Evolutionary conservation across 495 filamentous ascomycete genomes (phyloP), one percentile per base, ranked within the genome.

Genomic region (Talaromyces proteolyticus): DNA sequence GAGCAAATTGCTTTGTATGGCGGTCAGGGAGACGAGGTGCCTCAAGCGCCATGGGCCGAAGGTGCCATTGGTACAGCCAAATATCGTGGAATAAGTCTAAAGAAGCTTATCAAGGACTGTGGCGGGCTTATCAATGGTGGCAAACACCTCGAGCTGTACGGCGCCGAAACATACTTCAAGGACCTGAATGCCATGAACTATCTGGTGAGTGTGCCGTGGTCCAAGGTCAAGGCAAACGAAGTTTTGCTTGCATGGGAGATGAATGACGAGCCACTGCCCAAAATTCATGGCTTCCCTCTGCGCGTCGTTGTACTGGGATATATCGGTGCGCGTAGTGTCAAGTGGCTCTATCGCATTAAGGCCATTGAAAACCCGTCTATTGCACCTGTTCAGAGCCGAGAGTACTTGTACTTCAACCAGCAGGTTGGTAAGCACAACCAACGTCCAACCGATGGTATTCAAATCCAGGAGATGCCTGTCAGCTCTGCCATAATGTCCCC

Each of bases 211-310:
- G 76, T 85, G 1, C 84, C 83, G 0, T 82, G 73, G 68, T 74
- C 76, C 12, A 86, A 86, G 61, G 81, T 85, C 25, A 80, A 78
- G 54, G 62, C 65, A 10, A 70, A 85, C 56, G 83, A 88, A 52
- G 84, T 86, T 20, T 69, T 88, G 48, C 72, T 87, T 3, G 81
- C 79, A 0, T 87, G 77, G 77, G 83, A 85, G 53, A 85, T 86
- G 83, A 87, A 88, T 44, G 83, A 77, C 23, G 64, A 82, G 50
- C 77, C 79, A 0, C 69, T 88, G 1, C 84, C 84, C 1, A 76
- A 73, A 50, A 81, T 82, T 53, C 82, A 86, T 52, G 85, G 84
- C 2, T 81, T 66, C 19, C 84, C 84, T 3, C 59, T 88, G 3
- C 72, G 85, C 3, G 74, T 73, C 0, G 73, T 88, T 1, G 80